Evolutionary conservation across 2,329 filamentous ascomycete species (phyloP), one percentile per base, ranked within the genome.

Genomic region (Aspergillus clavatus): DNA sequence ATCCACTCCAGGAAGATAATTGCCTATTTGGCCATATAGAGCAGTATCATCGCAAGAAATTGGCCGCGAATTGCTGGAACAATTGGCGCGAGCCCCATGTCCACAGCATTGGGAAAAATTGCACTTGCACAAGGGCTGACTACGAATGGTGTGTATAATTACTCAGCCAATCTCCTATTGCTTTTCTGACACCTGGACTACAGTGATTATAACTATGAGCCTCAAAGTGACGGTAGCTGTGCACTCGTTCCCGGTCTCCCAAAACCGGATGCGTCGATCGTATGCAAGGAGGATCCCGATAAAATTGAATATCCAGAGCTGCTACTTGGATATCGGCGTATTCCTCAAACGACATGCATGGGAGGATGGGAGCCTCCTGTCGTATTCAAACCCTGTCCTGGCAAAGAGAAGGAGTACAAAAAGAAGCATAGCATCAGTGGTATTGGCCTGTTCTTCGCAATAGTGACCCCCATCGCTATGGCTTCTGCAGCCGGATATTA

Each of bases 1-100:
- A 97, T 65, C 93, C 93, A 2, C 72, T 84, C 48, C 79, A 86
- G 53, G 72, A 86, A 7, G 76, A 89, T 52, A 82, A 89, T 55
- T 98, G 93, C 67, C 76, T 98, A 2, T 98, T 98, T 60, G 93
- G 93, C 1, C 94, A 97, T 63, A 79, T 87, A 46, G 83, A 90
- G 23, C 80, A 87, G 61, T 98, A 96, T 61, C 81, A 95, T 59
- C 87, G 93, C 64, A 98, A 97, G 79, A 90, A 86, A 68, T 69
- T 76, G n/a, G 81, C 83, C 12, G 75, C 77, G 16, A 72, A 84
- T 38, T 98, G 93, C 73, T 95, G 83, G 75, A 96, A 95, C 59
- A 83, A 85, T 41, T 78, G 80, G 63, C 79, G 78, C 51, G 79
- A 94, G 52, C 75, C 82, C 53, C 81, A 83, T 52, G 74, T 91